These are phyloP conservation scores for Phlyctochytrium bullatum DNA, from an alignment of 192 early-diverging fungal species.

Conservation along the genomic window DNA sequence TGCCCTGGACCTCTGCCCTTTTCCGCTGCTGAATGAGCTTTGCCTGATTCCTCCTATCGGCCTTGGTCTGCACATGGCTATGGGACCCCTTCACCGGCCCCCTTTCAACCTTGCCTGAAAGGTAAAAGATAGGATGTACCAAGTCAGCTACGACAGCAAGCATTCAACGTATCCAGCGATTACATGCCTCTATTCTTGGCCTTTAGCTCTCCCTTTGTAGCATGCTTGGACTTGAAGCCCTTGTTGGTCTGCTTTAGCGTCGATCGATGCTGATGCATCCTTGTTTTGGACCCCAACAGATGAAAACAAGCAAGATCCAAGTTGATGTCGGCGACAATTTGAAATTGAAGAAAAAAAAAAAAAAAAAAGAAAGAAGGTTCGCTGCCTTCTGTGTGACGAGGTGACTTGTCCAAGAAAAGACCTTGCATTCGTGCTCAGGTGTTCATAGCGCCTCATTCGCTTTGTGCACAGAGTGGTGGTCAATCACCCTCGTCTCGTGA, in stretches of 20 bases:
- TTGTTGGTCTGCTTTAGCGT: constrained; percentile 92
- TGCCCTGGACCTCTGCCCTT: constrained; percentile 63
- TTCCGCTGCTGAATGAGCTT: constrained; percentile 80
- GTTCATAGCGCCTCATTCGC: no score
- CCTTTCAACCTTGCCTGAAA: constrained; percentile 36
- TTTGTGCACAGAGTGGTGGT: no score
- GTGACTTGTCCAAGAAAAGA: not conserved
- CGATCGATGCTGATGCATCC: constrained; percentile 54
- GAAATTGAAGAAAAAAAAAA: constrained; percentile 4
- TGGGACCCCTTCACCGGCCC: constrained; percentile 17
- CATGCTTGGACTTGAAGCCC: constrained; percentile 92
- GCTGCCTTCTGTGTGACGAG: not conserved
- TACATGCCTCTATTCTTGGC: constrained; percentile 57
- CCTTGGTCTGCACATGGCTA: constrained; percentile 52
- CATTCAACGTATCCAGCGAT: constrained; percentile 7
- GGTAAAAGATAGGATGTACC: not conserved
- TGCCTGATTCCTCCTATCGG: constrained; percentile 79
- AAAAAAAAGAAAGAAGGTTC: constrained; percentile 11
- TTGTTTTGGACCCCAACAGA: constrained; percentile 1
- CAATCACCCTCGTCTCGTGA: no score
- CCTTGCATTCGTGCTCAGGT: no score
- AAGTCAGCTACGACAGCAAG: no score
- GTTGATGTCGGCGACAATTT: not conserved
- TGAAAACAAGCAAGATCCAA: not conserved
- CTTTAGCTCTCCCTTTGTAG: constrained; percentile 76